Base-by-base conservation (phyloP, 768 basidiomycete species). In the Pleurotus salmoneostramineus region DNA sequence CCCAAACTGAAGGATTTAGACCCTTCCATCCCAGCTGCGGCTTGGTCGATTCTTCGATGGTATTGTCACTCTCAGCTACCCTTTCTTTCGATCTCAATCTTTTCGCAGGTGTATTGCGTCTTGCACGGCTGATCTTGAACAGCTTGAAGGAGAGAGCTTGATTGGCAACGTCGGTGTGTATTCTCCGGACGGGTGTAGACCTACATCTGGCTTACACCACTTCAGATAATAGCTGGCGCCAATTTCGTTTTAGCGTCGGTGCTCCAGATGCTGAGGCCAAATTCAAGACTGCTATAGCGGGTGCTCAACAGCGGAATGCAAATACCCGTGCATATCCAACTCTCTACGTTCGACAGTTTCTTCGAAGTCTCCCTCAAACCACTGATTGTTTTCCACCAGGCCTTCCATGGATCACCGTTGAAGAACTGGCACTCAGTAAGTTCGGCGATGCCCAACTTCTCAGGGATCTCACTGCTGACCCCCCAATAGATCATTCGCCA, bases 181-280 rank as follows among this genome's bases (percentile, higher is more conserved):
- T 5, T 55, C 4, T 32, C 33, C 14, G 12, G 50, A 36, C 42
- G 34, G 36, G 5, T n/a, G 21, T 15, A 27, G 21, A 27, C 5
- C n/a, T 31, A 6, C 52, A 31, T 8, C 8, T 10, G 15, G 27
- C 8, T 43, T n/a, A n/a, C 15, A 21, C 32, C 36, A 15, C 17
- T 54, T 6, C 49, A 84, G 84, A 77, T 57, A 50, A 72, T 0
- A 64, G 58, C 0, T 88, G 82, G 79, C 71, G 78, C 31, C 89
- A 91, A 60, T 90, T 88, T 66, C 75, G 84, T 21, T 82, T 91
- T 67, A 83, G 83, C 56, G 87, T 88, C 8, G 89, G 88, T 4
- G 79, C 84, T 1, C 88, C 89, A 3, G 83, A 85, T 61, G 85
- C 86, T 6, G 89, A 89, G 67, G 84, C 85, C 12, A 84, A 82